Evolutionary conservation across 208 protist genomes (phyloP).

Genomic region (Acanthamoeba castellanii): DNA sequence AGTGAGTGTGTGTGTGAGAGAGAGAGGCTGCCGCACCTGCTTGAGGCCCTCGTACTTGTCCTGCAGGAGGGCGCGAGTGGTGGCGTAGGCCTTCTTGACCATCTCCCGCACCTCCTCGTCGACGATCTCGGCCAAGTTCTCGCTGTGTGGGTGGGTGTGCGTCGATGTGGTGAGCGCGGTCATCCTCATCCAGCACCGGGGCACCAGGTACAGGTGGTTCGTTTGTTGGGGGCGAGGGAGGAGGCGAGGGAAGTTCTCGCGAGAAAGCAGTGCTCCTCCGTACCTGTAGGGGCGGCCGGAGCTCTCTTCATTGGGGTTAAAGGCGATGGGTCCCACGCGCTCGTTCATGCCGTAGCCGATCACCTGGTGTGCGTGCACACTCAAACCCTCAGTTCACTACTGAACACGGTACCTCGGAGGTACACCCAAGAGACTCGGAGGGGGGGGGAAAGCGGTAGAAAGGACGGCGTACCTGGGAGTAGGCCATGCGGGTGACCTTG

Average conservation of each 20-base stretch:
- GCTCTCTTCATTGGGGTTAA: conserved; percentile 70
- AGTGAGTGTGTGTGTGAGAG: too few relatives aligned
- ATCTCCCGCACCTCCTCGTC: conserved; percentile 86
- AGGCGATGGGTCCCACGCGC: conserved; percentile 81
- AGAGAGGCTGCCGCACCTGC: not conserved
- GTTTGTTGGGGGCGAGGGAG: too few relatives aligned
- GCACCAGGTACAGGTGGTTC: too few relatives aligned
- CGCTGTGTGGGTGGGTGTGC: too few relatives aligned
- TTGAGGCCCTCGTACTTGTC: conserved; percentile 71
- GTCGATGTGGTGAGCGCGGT: too few relatives aligned
- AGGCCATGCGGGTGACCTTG: conserved; percentile 89
- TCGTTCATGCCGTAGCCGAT: conserved; percentile 91
- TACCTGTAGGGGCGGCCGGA: conserved; percentile 65
- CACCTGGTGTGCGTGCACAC: conserved; percentile 81
- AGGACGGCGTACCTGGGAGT: conserved; percentile 88
- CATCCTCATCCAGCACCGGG: too few relatives aligned
- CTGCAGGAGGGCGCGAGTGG: conserved; percentile 68
- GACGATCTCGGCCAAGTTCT: conserved; percentile 93
- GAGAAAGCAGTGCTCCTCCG: conserved; percentile 57
- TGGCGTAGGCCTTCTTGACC: conserved; percentile 44
- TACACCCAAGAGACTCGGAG: not conserved
- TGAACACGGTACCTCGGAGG: too few relatives aligned
- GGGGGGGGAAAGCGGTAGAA: not conserved
- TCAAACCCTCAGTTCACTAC: too few relatives aligned
- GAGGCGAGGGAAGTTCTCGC: not conserved